These are phyloP conservation scores for Talaromyces trachyspermus DNA, from an alignment of 495 filamentous ascomycete genomes.

Conservation along the genomic window DNA sequence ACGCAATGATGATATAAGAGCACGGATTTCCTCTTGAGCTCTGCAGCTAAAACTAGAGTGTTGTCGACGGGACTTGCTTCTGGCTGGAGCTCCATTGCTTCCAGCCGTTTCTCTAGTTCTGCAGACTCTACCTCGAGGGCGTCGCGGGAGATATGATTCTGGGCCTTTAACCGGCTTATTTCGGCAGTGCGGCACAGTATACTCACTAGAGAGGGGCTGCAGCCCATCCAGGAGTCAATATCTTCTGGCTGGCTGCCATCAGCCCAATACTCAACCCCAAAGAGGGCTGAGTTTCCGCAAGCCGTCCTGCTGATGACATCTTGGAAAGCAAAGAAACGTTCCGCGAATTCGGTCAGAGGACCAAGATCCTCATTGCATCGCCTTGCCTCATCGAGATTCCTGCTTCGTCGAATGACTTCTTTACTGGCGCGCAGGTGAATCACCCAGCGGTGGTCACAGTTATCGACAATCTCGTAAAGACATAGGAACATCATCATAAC, in stretches of 20 bases:
- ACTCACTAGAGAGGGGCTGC: slow-evolving; percentile 34
- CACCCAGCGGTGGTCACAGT: slow-evolving; percentile 38
- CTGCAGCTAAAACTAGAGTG: slow-evolving; percentile 25
- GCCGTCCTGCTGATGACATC: slow-evolving; percentile 43
- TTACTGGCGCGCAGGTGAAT: slow-evolving; percentile 38
- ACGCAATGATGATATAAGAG: slow-evolving; percentile 37
- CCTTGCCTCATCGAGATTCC: slow-evolving; percentile 14
- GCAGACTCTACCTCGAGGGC: slow-evolving; percentile 1
- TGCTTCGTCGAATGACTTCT: slow-evolving; percentile 31
- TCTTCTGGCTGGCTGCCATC: slow-evolving; percentile 20
- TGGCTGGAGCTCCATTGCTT: slow-evolving; percentile 20
- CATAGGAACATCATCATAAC: slow-evolving; percentile 42
- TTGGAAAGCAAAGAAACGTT: slow-evolving; percentile 42
- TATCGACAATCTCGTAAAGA: slow-evolving; percentile 39
- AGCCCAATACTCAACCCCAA: slow-evolving; percentile 37
- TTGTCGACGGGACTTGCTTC: slow-evolving; percentile 21
- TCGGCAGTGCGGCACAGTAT: slow-evolving; percentile 37
- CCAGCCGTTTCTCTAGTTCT: slow-evolving; percentile 3
- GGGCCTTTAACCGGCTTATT: slow-evolving; percentile 26
- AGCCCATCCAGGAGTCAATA: slow-evolving; percentile 41
- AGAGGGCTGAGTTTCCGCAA: slow-evolving; percentile 32
- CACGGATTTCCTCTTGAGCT: slow-evolving; percentile 36
- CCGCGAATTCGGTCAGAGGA: slow-evolving; percentile 29
- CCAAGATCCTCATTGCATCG: slow-evolving; percentile 11
- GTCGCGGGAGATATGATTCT: slow-evolving; percentile 18